phyloP scores from a whole-genome alignment of 2,329 filamentous ascomycete genomes.

The Diplocarpon mali region DNA sequence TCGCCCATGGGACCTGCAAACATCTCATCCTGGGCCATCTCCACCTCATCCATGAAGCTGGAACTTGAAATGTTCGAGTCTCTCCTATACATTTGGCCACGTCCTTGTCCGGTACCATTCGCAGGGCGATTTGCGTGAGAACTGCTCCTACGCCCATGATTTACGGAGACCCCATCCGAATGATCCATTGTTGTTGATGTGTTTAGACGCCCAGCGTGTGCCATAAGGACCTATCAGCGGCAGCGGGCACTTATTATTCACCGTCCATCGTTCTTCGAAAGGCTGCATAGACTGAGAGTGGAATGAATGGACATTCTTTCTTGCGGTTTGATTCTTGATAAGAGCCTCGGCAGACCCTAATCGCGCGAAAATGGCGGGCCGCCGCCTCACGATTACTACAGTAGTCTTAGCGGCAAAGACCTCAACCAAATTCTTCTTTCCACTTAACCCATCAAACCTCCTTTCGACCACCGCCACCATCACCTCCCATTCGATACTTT shows the following conservation, averaged over 20 bases:
- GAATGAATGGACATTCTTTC: too few relatives aligned
- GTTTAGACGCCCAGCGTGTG: constrained; percentile 7
- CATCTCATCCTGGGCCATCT: constrained; percentile 96
- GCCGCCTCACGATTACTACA: not conserved
- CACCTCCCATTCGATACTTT: not conserved
- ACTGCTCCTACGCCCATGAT: constrained; percentile 23
- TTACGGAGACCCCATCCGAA: constrained; percentile 20
- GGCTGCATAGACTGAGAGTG: too few relatives aligned
- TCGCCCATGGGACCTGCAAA: constrained; percentile 91
- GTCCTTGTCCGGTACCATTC: constrained; percentile 17
- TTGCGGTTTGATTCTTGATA: not conserved
- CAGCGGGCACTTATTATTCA: not conserved
- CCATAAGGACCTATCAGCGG: not conserved
- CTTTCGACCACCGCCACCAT: not conserved
- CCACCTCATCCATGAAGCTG: constrained; percentile 88
- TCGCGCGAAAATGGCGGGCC: not conserved
- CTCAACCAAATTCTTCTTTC: not conserved
- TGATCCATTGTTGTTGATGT: constrained; percentile 21
- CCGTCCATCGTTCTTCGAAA: not conserved
- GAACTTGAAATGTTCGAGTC: constrained; percentile 61
- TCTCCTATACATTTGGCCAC: constrained; percentile 45
- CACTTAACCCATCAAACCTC: not conserved
- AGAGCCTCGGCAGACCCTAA: not conserved
- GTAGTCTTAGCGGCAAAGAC: not conserved
- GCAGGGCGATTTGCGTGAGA: constrained; percentile 22